phyloP scores from a whole-genome alignment of 768 basidiomycete species.

The Calvatia gigantea region DNA sequence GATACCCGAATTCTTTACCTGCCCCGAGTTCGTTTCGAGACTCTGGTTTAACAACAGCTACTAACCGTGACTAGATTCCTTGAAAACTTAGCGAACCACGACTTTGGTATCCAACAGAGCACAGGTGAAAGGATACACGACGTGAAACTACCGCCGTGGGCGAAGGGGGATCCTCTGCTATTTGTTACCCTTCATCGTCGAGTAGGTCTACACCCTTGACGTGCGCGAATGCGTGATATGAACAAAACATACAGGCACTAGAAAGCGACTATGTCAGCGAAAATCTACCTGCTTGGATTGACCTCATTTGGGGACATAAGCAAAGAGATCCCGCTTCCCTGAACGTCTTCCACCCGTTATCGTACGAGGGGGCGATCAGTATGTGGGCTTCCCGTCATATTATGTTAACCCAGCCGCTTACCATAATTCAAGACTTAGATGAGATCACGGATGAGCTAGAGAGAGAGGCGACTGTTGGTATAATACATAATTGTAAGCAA shows the following conservation, averaged over 20 bases:
- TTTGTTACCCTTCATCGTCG: constrained; percentile 78
- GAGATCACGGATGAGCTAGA: constrained; percentile 82
- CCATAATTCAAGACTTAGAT: constrained; percentile 62
- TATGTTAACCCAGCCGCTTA: not conserved
- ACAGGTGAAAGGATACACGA: constrained; percentile 80
- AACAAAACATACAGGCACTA: constrained; percentile 57
- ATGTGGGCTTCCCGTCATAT: constrained; percentile 11
- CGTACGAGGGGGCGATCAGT: constrained; percentile 90
- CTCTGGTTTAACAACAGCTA: not conserved
- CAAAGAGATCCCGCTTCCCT: constrained; percentile 73
- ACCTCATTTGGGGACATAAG: constrained; percentile 88
- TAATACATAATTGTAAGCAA: constrained; percentile 87
- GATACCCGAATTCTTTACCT: constrained; percentile 86
- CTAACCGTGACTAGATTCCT: constrained; percentile 57
- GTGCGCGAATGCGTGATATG: not conserved
- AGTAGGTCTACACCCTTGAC: constrained; percentile 33
- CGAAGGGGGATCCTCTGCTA: constrained; percentile 74
- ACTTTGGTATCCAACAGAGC: constrained; percentile 73
- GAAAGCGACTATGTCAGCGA: constrained; percentile 88
- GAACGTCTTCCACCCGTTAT: constrained; percentile 91
- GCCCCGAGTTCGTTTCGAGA: constrained; percentile 59
- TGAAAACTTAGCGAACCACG: constrained; percentile 73
- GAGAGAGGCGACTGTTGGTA: constrained; percentile 89
- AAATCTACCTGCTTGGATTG: constrained; percentile 86
- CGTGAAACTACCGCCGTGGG: constrained; percentile 91